A percentile compares a stretch with the other conserved stretches of the same genome.
Evolutionary conservation across 192 early-diverging fungal genomes (phyloP).

Genomic region (Rhizoclosmatium sp.): DNA sequence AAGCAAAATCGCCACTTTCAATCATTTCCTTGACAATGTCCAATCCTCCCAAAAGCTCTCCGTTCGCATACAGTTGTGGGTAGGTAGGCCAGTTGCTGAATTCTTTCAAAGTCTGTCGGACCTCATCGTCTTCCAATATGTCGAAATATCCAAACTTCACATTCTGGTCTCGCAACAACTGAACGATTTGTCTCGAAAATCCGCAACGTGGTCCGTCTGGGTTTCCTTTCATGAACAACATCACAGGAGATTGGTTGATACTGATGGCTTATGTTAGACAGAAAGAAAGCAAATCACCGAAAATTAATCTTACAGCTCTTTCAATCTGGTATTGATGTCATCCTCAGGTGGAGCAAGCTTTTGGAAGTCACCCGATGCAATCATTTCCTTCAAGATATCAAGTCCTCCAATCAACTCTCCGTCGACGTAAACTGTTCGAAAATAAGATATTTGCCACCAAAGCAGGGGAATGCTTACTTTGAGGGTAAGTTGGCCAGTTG

Average conservation of each 20-base stretch:
- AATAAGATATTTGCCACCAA: not conserved
- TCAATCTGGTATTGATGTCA: slow-evolving; percentile 50
- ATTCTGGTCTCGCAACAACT: slow-evolving; percentile 50
- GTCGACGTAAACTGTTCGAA: slow-evolving; percentile 55
- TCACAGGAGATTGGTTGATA: slow-evolving; percentile 52
- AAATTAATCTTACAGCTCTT: slow-evolving; percentile 40
- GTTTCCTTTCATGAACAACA: slow-evolving; percentile 94
- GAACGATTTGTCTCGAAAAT: slow-evolving; percentile 73
- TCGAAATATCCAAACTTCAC: slow-evolving; percentile 57
- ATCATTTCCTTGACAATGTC: slow-evolving; percentile 96
- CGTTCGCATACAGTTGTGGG: slow-evolving; percentile 82
- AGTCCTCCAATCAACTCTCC: slow-evolving; percentile 66
- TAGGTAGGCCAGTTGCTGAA: slow-evolving; percentile 65
- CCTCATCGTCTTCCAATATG: slow-evolving; percentile 65
- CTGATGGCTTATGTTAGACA: slow-evolving; percentile 14
- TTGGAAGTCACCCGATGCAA: slow-evolving; percentile 62
- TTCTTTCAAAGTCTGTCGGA: slow-evolving; percentile 63
- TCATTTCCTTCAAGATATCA: slow-evolving; percentile 68
- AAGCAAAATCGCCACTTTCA: slow-evolving; percentile 47
- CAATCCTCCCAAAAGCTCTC: slow-evolving; percentile 92
- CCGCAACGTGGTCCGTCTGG: slow-evolving; percentile 88
- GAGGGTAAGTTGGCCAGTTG: slow-evolving; percentile 97
- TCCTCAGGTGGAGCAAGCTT: slow-evolving; percentile 54
- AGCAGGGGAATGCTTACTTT: slow-evolving; percentile 46
- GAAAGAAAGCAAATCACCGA: not conserved